A percentile compares a stretch with the other conserved stretches of the same genome.
phyloP scores from a whole-genome alignment of 1,284 basidiomycete species.

The Tetrapyrgos nigripes region DNA sequence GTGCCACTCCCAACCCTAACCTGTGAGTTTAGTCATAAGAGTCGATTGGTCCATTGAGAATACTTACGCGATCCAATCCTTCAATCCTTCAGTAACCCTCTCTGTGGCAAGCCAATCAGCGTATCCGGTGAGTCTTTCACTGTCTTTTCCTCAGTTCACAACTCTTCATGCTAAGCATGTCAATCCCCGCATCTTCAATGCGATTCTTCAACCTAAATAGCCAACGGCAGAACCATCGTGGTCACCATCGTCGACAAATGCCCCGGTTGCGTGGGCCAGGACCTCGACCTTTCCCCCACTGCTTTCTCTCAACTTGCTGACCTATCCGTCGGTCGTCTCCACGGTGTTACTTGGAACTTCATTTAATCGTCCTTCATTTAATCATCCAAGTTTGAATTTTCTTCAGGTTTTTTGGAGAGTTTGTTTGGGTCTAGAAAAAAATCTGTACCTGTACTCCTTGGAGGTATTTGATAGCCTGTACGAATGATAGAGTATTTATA shows the following conservation, averaged over 20 bases:
- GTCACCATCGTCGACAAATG: constrained; percentile 29
- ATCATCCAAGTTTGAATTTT: no score
- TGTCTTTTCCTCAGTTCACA: not conserved
- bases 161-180: not conserved
- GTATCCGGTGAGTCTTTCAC: not conserved
- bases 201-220: no score
- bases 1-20: constrained; percentile 13
- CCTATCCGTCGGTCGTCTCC: constrained; percentile 14
- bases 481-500: no score
- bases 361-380: no score
- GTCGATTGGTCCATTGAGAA: not conserved
- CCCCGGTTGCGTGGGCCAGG: constrained; percentile 23
- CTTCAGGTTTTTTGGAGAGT: no score
- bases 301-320: constrained; percentile 25
- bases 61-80: no score
- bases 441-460: no score
- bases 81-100: constrained; percentile 7
- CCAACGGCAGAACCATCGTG: constrained; percentile 18
- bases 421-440: no score
- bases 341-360: constrained; percentile 16
- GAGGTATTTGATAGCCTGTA: no score
- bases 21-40: not conserved
- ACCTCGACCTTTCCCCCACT: constrained; percentile 31
- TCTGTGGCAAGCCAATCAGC: constrained; percentile 8
- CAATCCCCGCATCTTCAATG: no score